These are phyloP conservation scores for Pseudogymnoascus sp. DNA, from an alignment of 2,329 filamentous ascomycete species.

Conservation along the genomic window DNA sequence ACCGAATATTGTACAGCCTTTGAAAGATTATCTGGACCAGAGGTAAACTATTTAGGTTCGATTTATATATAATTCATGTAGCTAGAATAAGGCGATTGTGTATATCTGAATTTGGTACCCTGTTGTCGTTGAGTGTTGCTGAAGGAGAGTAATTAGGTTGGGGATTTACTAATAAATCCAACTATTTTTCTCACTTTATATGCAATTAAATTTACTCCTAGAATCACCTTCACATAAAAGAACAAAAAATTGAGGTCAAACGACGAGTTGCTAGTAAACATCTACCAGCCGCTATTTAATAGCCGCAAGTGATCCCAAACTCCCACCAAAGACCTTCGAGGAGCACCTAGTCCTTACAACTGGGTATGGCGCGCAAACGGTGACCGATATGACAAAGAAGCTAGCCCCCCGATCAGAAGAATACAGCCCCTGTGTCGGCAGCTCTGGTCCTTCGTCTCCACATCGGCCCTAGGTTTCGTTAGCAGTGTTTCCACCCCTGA, in stretches of 20 bases:
- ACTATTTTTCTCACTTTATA: background rate
- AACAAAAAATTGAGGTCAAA: background rate
- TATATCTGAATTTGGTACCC: too few species aligned
- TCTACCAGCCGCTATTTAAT: background rate
- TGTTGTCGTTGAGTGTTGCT: background rate
- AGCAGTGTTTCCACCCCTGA: background rate
- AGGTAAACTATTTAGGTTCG: background rate
- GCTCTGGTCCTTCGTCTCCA: background rate
- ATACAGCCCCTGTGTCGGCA: background rate
- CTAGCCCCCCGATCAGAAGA: background rate
- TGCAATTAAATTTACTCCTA: too few species aligned
- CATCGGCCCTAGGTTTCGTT: background rate
- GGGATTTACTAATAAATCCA: too few species aligned
- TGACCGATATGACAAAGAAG: background rate
- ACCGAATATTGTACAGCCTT: background rate
- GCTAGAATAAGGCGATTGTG: background rate
- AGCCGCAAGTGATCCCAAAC: background rate
- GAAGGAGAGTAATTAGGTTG: background rate
- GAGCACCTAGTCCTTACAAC: background rate
- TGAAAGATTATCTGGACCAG: too few species aligned
- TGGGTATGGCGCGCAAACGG: background rate
- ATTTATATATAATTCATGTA: background rate
- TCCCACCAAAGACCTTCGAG: background rate
- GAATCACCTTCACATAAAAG: background rate
- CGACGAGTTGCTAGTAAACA: background rate